Evolutionary conservation across 139 green algal genomes (phyloP), one percentile per base, ranked within the genome.

Genomic region (Coelastrella sp.): DNA sequence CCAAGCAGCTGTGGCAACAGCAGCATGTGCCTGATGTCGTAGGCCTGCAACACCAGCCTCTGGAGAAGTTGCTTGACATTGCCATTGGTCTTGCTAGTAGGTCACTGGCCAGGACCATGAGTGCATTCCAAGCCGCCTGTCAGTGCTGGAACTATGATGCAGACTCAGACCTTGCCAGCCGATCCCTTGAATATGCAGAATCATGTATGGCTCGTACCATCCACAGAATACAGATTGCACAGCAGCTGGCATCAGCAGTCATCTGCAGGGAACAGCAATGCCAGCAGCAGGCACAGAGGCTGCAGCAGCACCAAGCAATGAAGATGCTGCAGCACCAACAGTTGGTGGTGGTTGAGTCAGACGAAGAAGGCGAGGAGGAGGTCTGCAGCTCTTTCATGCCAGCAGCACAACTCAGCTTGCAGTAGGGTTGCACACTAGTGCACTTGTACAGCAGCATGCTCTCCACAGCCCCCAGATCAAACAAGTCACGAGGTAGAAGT

Each of bases 181-280:
- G 74, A 8, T 59, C 81, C 0, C 81, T 86, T 8, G n/a, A 59
- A 56, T n/a, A 35, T 49, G 81, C 81, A 27, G 81, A 86, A n/a
- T 63, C 24, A 8, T 86, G 59, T 24, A 86, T 86, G 81, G 20
- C n/a, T 8, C 81, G 81, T 22, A 86, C 81, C 6, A 73, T 86
- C 22, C 81, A 74, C 81, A 22, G 81, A 5, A 86, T 86, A 59
- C 59, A 86, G 59, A 73, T 86, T 12, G 81, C 63, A 49, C 81
- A 86, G 59, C 81, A 86, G n/a, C 81, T 86, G 8, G 81, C 81
- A 24, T 59, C 81, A 86, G 81, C 81, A n/a, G 59, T 86, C 12
- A 56, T 86, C 7, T 25, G 19, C n/a, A 27, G 59, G 11, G 24
- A 80, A 5, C 61, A 60, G 81, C 81, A 75, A 20, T 59, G 22